Evolutionary conservation across 306 rosid species (phyloP).

Genomic region (Fragaria ananassa): DNA sequence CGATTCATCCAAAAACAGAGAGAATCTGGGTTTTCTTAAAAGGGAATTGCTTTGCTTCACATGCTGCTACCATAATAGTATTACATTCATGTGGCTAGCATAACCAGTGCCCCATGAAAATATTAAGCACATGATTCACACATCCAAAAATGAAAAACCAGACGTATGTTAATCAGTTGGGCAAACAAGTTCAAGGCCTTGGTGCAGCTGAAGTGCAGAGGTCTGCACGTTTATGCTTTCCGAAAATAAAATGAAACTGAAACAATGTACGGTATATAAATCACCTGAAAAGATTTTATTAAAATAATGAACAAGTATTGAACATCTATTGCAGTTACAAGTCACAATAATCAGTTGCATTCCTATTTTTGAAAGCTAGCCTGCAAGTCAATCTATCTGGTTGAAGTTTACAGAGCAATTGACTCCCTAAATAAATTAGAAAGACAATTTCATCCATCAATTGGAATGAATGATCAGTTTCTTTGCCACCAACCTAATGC

Average conservation of each 20-base stretch:
- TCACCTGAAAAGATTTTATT: background rate
- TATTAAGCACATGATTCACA: background rate
- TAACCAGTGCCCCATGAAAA: background rate
- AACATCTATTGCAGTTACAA: background rate
- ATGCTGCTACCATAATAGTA: background rate
- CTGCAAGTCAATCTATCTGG: conserved; percentile 2
- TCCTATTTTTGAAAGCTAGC: background rate
- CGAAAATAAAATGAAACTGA: background rate
- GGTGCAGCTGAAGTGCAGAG: background rate
- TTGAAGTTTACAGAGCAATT: conserved; percentile 14
- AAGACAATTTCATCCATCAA: conserved; percentile 25
- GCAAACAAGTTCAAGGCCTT: background rate
- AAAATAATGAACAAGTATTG: background rate
- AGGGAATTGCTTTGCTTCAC: background rate
- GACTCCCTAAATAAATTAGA: conserved; percentile 15
- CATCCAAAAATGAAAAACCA: background rate
- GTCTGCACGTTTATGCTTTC: background rate
- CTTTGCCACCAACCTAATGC: conserved; percentile 75
- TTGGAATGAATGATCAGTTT: conserved; percentile 66
- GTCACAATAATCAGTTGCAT: conserved; percentile 3
- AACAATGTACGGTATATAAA: background rate
- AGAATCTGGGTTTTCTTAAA: background rate
- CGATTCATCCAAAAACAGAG: background rate
- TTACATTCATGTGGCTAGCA: background rate
- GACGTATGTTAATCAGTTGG: background rate